Percentiles rank a stretch among this genome's conserved stretches.
phyloP scores from a whole-genome alignment of 768 basidiomycete species.

The Termitomyces sp. region DNA sequence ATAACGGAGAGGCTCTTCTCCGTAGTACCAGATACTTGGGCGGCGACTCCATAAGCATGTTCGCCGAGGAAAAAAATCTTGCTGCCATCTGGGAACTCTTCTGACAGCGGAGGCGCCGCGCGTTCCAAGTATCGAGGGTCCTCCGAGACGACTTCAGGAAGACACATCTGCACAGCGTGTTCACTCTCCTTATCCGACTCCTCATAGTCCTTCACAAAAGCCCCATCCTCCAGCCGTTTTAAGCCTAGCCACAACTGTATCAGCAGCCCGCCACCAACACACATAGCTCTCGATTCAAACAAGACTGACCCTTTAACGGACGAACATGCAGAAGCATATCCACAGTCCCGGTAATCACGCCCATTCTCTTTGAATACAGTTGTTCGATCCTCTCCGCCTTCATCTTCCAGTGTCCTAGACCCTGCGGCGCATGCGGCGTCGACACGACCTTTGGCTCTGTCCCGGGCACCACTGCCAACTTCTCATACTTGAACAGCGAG shows the following conservation, averaged over 20 bases:
- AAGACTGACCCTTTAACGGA: constrained; percentile 76
- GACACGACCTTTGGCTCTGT: constrained; percentile 54
- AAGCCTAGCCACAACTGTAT: constrained; percentile 55
- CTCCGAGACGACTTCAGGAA: constrained; percentile 79
- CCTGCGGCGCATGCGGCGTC: constrained; percentile 72
- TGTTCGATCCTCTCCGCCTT: constrained; percentile 83
- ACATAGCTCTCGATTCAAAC: neutral
- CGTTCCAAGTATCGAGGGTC: constrained; percentile 87
- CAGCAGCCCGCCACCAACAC: neutral
- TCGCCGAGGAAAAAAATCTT: constrained; percentile 96
- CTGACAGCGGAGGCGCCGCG: constrained; percentile 74
- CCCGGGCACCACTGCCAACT: constrained; percentile 53
- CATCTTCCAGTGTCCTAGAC: constrained; percentile 71
- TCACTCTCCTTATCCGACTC: constrained; percentile 77
- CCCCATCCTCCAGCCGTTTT: constrained; percentile 84
- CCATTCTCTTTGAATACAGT: constrained; percentile 85
- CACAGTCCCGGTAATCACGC: constrained; percentile 80
- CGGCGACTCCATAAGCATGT: constrained; percentile 94
- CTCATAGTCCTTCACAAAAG: constrained; percentile 95
- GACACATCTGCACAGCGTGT: constrained; percentile 83
- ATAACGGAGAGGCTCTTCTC: constrained; percentile 74
- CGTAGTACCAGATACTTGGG: constrained; percentile 77
- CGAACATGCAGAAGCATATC: constrained; percentile 85
- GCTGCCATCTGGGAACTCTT: constrained; percentile 88
- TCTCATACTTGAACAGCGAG: constrained; percentile 83